Evolutionary conservation across 2,329 filamentous ascomycete genomes (phyloP).

Genomic region (Orbilia brochopaga): DNA sequence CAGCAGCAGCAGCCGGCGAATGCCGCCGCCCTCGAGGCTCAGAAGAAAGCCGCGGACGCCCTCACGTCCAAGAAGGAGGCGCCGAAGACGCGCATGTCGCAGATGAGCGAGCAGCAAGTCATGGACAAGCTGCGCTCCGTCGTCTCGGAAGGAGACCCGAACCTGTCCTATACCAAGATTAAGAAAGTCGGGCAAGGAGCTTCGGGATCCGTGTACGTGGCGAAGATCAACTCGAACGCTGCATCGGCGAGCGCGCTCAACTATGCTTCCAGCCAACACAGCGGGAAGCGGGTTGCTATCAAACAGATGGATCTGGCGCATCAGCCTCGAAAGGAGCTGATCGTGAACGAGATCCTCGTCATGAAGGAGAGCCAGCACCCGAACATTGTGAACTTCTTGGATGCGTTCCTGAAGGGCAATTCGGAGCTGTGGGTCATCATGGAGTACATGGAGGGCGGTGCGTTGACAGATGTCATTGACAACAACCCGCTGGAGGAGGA

Average conservation of each 20-base stretch:
- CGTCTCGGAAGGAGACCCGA: constrained; percentile 92
- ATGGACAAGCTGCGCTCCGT: constrained; percentile 95
- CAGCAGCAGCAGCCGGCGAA: constrained; percentile 61
- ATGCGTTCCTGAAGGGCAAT: constrained; percentile 94
- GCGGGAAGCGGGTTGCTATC: constrained; percentile 89
- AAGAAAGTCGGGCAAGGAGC: constrained; percentile 99
- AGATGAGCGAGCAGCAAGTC: constrained; percentile 95
- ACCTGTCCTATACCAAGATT: constrained; percentile 96
- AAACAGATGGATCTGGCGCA: constrained; percentile 99
- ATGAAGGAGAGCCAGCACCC: constrained; percentile 99
- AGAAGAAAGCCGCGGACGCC: constrained; percentile 84
- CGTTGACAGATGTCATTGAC: constrained; percentile 97
- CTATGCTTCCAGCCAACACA: constrained; percentile 71
- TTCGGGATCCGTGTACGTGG: constrained; percentile 96
- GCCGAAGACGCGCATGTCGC: constrained; percentile 82
- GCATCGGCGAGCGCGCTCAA: constrained; percentile 82
- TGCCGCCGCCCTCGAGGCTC: constrained; percentile 40
- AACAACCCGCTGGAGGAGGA: constrained; percentile 97
- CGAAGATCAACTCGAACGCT: constrained; percentile 87
- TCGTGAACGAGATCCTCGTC: constrained; percentile 99
- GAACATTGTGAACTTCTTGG: constrained; percentile 98
- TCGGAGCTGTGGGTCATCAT: constrained; percentile 99
- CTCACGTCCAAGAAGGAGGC: constrained; percentile 91
- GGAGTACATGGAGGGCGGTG: constrained; percentile 99
- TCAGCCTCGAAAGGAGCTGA: constrained; percentile 95